These are phyloP conservation scores for Collybia nuda DNA, from an alignment of 768 basidiomycete species.

Conservation along the genomic window DNA sequence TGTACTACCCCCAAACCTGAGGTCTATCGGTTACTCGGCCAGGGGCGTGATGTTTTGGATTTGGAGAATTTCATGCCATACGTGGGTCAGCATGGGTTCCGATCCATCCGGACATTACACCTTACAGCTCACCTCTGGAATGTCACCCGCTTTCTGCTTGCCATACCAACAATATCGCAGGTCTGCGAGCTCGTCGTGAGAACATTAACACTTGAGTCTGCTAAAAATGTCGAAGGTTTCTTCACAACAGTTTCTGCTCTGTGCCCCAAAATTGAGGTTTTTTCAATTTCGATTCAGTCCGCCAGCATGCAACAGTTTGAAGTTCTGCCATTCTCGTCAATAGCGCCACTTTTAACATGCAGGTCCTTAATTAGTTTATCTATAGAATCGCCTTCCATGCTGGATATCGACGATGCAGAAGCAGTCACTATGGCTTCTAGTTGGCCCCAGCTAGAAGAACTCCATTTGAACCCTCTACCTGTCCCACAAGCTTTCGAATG, in stretches of 20 bases:
- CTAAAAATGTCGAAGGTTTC: slow-evolving; percentile 1
- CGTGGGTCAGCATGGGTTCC: slow-evolving; percentile 6
- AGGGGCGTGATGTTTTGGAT: not conserved
- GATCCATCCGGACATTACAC: slow-evolving; percentile 4
- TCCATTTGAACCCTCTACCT: too few species aligned
- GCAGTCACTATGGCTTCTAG: slow-evolving; percentile 3
- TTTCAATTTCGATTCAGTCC: slow-evolving; percentile 1
- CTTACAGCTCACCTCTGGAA: slow-evolving; percentile 12
- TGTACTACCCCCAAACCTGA: not conserved
- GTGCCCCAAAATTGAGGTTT: slow-evolving; percentile 7
- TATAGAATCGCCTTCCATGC: not conserved
- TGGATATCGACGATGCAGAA: slow-evolving; percentile 9
- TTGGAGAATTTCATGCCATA: slow-evolving; percentile 13
- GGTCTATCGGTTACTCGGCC: not conserved
- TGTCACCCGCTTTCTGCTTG: slow-evolving; percentile 3
- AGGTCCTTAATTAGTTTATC: slow-evolving; percentile 4
- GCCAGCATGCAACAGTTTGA: not conserved
- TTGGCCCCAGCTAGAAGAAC: too few species aligned
- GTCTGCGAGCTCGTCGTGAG: slow-evolving; percentile 4
- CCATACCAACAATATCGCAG: slow-evolving; percentile 6
- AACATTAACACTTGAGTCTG: slow-evolving; percentile 4
- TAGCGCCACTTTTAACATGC: slow-evolving; percentile 9
- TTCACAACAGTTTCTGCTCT: slow-evolving; percentile 5
- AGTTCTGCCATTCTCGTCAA: slow-evolving; percentile 2
- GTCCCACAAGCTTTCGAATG: too few species aligned